Base-by-base conservation (phyloP, 768 basidiomycete genomes). In the Boletus edulis region DNA sequence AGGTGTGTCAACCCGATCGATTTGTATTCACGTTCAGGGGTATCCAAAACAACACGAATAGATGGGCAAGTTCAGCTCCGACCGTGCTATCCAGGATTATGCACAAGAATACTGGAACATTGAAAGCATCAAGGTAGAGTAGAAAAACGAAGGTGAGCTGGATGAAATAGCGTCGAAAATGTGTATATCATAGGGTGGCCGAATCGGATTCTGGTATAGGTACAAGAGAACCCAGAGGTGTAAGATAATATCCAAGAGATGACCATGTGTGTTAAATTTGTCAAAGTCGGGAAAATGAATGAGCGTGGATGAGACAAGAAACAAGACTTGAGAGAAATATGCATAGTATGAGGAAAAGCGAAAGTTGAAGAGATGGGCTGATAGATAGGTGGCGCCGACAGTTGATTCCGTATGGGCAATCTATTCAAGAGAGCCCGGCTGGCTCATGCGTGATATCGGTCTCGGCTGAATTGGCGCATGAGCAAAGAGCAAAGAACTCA, bases 1-100 rank as follows among this genome's bases (percentile, higher is more conserved):
- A 89, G 78, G 85, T 83, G 54, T 14, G 61, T 51, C 11, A 44
- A 59, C 51, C 47, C 39, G 43, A 38, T 51, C 81, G n/a, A 89
- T 90, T 39, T 67, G 69, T 78, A 48, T 89, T 84, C 13, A 81
- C 82, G n/a, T 83, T 81, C 29, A 83, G 74, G 48, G 60, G 84
- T 82, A 64, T 63, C 39, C 38, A 54, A 44, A 60, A 51, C 31
- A 59, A 59, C 46, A 56, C 35, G 87, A 44, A 49, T 56, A 65
- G 84, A 98, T 97, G 94, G 94, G 94, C 71, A 95, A 94, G 67
- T 98, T 98, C 78, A 94, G 92, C 70, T 91, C 90, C 34, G 96
- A 98, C 69, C 81, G 95, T 49, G 91, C 93, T 4, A 95, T 97
- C 66, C 83, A 85, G 61, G 89, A 94, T 68, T 96, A 96, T 63